These are phyloP conservation scores for Trichoderma sp. DNA, from an alignment of 2,329 filamentous ascomycete species.

Conservation along the genomic window DNA sequence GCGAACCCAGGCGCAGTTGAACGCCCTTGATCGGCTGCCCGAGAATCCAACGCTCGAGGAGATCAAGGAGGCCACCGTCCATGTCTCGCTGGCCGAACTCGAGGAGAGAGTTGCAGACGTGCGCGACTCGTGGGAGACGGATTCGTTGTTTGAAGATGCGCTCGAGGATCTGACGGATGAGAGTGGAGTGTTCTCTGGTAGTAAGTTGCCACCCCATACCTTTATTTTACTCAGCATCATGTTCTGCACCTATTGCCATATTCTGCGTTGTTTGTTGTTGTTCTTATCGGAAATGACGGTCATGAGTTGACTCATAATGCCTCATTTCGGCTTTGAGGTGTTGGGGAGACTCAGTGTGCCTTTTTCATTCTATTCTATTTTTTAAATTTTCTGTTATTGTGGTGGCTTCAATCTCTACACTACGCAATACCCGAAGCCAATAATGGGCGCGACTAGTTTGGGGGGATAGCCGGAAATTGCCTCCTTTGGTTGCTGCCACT, in stretches of 20 bases:
- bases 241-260: background rate
- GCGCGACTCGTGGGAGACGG: slow-evolving; percentile 61
- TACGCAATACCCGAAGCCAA: background rate
- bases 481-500: background rate
- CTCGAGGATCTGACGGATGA: slow-evolving; percentile 61
- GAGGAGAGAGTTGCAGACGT: slow-evolving; percentile 55
- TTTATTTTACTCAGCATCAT: background rate
- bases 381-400: background rate
- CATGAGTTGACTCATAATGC: background rate
- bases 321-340: background rate
- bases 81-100: slow-evolving; percentile 45
- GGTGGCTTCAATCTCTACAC: slow-evolving; percentile 8
- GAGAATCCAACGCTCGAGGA: slow-evolving; percentile 39
- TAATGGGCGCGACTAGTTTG: background rate
- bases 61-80: slow-evolving; percentile 39
- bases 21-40: slow-evolving; percentile 40
- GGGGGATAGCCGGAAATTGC: background rate
- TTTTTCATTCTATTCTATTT: too few relatives aligned
- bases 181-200: slow-evolving; percentile 45
- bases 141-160: slow-evolving; percentile 64
- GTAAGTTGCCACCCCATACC: slow-evolving; percentile 37
- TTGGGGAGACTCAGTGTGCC: background rate
- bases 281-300: background rate
- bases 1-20: slow-evolving; percentile 36
- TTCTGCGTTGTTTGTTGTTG: background rate